Evolutionary conservation across 169 alveolate species (phyloP), one percentile per base, ranked within the genome.

Genomic region (Plasmodium relictum): DNA sequence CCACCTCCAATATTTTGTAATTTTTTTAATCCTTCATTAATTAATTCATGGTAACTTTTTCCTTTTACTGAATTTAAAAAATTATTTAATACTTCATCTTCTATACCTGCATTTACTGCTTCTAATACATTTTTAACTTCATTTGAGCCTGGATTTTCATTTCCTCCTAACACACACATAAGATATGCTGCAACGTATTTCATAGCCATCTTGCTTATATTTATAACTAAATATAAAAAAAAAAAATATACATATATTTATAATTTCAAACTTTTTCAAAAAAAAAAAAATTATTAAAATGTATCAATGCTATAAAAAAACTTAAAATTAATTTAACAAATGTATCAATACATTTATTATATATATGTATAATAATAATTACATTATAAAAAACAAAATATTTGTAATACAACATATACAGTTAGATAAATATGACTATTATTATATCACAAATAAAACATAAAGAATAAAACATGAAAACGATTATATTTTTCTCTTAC

Each of bases 181-280:
- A 94, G 93, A 83, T 94, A 94, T 26, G 95, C 93, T 56, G 96
- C 94, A 9, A 94, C 95, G 94, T 94, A 94, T 70, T 94, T 94
- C 87, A 94, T 93, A 7, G 95, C 89, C 96, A 94, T 94, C 85
- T 80, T 70, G 22, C 8, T 14, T 69, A 6, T 7, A 6, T 0
- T 50, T 20, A 56, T 22, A 42, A 37, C 8, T 10, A 6, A 69
- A 69, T 5, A 26, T n/a, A n/a, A 54, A 6, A 16, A 50, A 45
- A 62, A 42, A 44, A 12, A 52, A 4, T 52, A 18, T 52, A 6
- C 18, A 31, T 31, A 31, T 31, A 31, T 31, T 31, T 31, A 31
- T 31, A 2, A 2, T 31, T 31, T 31, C 39, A 31, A 31, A 31
- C 3, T 31, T 31, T 31, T 31, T 31, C 39, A 31, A 2, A 31